phyloP scores from a whole-genome alignment of 148 eudicot genomes.

The Suaeda aralocaspica region DNA sequence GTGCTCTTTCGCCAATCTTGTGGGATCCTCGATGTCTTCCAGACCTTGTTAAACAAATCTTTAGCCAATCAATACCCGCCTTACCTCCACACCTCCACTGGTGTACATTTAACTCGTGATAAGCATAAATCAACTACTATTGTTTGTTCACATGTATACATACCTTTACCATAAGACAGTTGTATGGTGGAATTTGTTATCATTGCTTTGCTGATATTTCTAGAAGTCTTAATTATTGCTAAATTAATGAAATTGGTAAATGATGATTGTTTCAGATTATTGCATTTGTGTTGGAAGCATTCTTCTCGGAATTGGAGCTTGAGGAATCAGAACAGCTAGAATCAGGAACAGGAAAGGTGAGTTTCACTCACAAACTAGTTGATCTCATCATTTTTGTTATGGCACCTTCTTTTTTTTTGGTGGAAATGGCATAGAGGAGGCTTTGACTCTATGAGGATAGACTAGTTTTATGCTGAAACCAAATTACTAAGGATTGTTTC shows the following conservation, averaged over 20 bases:
- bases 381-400: background rate
- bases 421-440: background rate
- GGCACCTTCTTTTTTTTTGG: background rate
- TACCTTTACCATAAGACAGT: too few relatives aligned
- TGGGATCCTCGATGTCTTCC: too few relatives aligned
- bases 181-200: background rate
- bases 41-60: too few relatives aligned
- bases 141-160: too few relatives aligned
- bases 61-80: too few relatives aligned
- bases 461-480: background rate
- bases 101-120: too few relatives aligned
- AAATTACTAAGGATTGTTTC: background rate
- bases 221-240: constrained; percentile 2
- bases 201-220: background rate
- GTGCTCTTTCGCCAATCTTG: too few relatives aligned
- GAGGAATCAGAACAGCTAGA: constrained; percentile 62
- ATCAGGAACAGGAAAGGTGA: constrained; percentile 39
- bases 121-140: too few relatives aligned
- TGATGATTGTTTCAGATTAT: constrained; percentile 56
- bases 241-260: constrained; percentile 3
- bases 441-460: background rate
- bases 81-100: too few relatives aligned
- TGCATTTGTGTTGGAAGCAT: constrained; percentile 96
- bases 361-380: constrained; percentile 22
- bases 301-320: constrained; percentile 87